phyloP scores from a whole-genome alignment of 495 filamentous ascomycete genomes.

The Penicillium riverlandense region DNA sequence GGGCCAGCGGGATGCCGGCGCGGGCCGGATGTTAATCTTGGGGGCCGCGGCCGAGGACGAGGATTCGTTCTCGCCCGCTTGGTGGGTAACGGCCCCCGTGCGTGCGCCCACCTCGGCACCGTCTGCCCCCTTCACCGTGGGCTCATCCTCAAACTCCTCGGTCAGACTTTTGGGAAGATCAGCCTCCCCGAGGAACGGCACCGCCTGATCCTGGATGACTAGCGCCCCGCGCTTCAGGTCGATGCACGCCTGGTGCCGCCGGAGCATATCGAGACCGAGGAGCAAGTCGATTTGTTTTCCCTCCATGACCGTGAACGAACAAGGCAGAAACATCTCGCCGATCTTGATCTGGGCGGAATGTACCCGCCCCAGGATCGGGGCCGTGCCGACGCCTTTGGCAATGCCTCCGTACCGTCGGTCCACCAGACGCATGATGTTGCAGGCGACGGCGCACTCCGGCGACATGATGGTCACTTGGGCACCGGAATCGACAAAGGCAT shows the following conservation, averaged over 20 bases:
- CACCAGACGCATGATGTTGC: conserved; percentile 95
- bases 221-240: conserved; percentile 76
- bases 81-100: conserved; percentile 72
- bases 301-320: conserved; percentile 99
- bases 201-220: conserved; percentile 78
- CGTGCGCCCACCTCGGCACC: conserved; percentile 79
- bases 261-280: conserved; percentile 92
- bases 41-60: conserved; percentile 7
- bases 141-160: conserved; percentile 70
- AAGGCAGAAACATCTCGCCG: conserved; percentile 77
- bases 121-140: conserved; percentile 75
- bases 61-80: conserved; percentile 29
- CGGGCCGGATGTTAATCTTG: background rate
- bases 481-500: conserved; percentile 96
- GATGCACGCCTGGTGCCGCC: conserved; percentile 85
- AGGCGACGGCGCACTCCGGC: conserved; percentile 78
- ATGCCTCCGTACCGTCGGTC: conserved; percentile 88
- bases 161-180: conserved; percentile 76
- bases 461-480: conserved; percentile 99
- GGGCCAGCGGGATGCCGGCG: conserved; percentile 33
- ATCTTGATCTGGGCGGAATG: conserved; percentile 93
- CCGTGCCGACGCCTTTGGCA: conserved; percentile 88
- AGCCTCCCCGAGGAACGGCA: conserved; percentile 83
- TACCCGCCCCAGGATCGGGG: conserved; percentile 88
- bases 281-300: conserved; percentile 96